These are phyloP conservation scores for Dissophora ornata DNA, from an alignment of 192 early-diverging fungal species.

Conservation along the genomic window DNA sequence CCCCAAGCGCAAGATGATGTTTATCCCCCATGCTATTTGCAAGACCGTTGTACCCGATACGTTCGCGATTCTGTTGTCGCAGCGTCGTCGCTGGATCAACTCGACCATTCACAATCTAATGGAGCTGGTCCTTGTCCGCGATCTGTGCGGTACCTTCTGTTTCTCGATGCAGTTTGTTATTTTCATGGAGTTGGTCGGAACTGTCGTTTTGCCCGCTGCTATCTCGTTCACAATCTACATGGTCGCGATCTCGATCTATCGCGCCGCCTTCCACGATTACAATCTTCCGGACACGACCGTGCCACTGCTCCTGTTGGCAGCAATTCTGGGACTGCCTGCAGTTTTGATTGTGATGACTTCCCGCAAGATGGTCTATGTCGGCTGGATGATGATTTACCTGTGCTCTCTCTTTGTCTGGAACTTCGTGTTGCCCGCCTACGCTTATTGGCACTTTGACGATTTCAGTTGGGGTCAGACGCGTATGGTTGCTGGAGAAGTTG, in stretches of 20 bases:
- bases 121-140: constrained; percentile 81
- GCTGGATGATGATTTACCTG: constrained; percentile 93
- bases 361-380: constrained; percentile 85
- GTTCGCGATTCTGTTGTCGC: constrained; percentile 85
- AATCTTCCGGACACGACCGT: constrained; percentile 50
- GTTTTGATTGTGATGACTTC: constrained; percentile 91
- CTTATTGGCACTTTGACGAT: constrained; percentile 94
- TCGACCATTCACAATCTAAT: constrained; percentile 90
- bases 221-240: constrained; percentile 88
- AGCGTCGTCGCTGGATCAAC: constrained; percentile 95
- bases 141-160: constrained; percentile 90
- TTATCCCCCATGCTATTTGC: constrained; percentile 92
- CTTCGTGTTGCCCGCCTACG: constrained; percentile 79
- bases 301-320: constrained; percentile 77
- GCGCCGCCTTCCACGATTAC: constrained; percentile 24
- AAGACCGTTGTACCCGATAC: constrained; percentile 90
- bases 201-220: constrained; percentile 91
- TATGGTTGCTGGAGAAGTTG: constrained; percentile 67
- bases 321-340: constrained; percentile 89
- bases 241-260: constrained; percentile 56
- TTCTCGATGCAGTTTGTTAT: constrained; percentile 97
- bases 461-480: constrained; percentile 89
- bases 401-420: constrained; percentile 81
- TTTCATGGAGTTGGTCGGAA: constrained; percentile 93
- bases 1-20: constrained; percentile 95